phyloP scores from a whole-genome alignment of 768 basidiomycete genomes.

The Kwoniella shandongensis region DNA sequence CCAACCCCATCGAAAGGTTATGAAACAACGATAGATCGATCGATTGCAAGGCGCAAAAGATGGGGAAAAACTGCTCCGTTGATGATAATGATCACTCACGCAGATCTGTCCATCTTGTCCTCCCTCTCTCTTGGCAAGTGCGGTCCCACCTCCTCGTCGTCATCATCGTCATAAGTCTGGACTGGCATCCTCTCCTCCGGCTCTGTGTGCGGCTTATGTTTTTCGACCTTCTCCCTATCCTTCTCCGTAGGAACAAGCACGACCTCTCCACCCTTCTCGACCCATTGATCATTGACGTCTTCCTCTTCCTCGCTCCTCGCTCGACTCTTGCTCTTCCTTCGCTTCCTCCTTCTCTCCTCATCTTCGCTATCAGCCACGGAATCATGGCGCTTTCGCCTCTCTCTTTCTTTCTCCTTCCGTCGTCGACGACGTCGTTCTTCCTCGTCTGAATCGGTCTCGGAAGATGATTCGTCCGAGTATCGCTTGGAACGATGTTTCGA shows the following conservation, averaged over 20 bases:
- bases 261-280: constrained; percentile 44
- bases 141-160: constrained; percentile 76
- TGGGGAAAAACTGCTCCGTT: not conserved
- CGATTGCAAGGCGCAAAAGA: not conserved
- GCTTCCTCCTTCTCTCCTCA: constrained; percentile 54
- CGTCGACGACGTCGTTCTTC: constrained; percentile 27
- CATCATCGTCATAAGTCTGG: constrained; percentile 54
- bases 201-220: constrained; percentile 16
- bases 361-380: constrained; percentile 52
- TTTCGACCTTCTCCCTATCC: constrained; percentile 20
- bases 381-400: constrained; percentile 56
- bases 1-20: not conserved
- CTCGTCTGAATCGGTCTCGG: constrained; percentile 37
- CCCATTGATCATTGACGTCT: constrained; percentile 51
- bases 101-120: constrained; percentile 60
- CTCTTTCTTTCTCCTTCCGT: constrained; percentile 56
- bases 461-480: constrained; percentile 22
- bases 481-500: constrained; percentile 17
- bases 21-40: not conserved
- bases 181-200: constrained; percentile 34
- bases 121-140: constrained; percentile 63
- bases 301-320: constrained; percentile 39
- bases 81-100: constrained; percentile 52
- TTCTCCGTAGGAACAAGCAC: constrained; percentile 13
- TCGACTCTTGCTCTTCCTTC: constrained; percentile 43